A percentile compares a stretch with the other conserved stretches of the same genome.
These are phyloP conservation scores for Macrocybe sp. DNA, from an alignment of 1,284 basidiomycete genomes.

Conservation along the genomic window DNA sequence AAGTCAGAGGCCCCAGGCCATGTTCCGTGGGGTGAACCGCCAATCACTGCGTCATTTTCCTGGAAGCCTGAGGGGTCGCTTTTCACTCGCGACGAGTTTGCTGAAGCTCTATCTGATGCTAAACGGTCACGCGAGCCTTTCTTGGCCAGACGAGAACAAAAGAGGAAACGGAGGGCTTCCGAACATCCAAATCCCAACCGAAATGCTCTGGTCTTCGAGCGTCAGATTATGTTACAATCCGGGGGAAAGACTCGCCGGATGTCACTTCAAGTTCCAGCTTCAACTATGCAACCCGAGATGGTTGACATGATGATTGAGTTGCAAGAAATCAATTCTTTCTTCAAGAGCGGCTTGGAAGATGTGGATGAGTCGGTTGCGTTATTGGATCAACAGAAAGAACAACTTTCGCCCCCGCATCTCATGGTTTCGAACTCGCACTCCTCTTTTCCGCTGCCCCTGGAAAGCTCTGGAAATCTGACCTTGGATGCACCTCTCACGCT, in stretches of 20 bases:
- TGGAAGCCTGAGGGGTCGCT: constrained; percentile 54
- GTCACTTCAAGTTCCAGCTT: constrained; percentile 31
- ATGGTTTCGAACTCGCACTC: constrained; percentile 48
- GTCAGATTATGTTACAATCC: constrained; percentile 25
- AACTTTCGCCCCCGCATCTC: constrained; percentile 36
- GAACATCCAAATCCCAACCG: constrained; percentile 15
- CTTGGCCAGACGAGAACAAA: constrained; percentile 7
- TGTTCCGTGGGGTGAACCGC: constrained; percentile 39
- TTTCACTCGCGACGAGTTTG: constrained; percentile 37
- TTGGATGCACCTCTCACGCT: constrained; percentile 25
- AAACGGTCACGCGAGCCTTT: constrained; percentile 12
- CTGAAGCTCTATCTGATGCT: constrained; percentile 20
- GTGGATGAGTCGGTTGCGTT: constrained; percentile 11
- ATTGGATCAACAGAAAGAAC: constrained; percentile 15
- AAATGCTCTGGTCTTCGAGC: constrained; percentile 30
- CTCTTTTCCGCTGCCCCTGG: constrained; percentile 39
- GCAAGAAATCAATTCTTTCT: constrained; percentile 32
- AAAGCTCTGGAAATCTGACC: constrained; percentile 28
- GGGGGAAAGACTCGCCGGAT: constrained; percentile 25
- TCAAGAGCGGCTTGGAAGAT: constrained; percentile 25
- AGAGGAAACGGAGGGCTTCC: constrained; percentile 12
- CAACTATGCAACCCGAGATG: constrained; percentile 33
- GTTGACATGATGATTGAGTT: constrained; percentile 37
- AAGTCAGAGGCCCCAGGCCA: constrained; percentile 27
- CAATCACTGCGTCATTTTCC: constrained; percentile 18